phyloP scores from a whole-genome alignment of 148 eudicot genomes.

The Rheum nobile region DNA sequence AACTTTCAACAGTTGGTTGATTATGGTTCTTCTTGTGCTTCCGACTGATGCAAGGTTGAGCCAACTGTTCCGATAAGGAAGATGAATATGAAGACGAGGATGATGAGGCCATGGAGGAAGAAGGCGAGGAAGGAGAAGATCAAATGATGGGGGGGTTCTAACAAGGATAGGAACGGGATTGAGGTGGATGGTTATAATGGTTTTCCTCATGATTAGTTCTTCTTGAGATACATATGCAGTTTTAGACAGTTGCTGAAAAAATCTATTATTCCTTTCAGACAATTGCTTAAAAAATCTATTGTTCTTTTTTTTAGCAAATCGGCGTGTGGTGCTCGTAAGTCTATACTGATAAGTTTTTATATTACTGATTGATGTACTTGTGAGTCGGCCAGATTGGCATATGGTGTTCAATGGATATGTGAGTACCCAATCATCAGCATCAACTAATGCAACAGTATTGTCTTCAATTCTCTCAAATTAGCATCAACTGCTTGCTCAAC shows the following conservation, averaged over 20 bases:
- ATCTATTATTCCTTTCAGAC: too few relatives aligned
- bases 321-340: conserved; percentile 89
- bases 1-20: too few relatives aligned
- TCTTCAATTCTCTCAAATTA: conserved; percentile 85
- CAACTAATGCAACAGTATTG: conserved; percentile 84
- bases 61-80: conserved; percentile 60
- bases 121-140: conserved; percentile 8
- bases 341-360: conserved; percentile 52
- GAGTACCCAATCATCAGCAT: conserved; percentile 92
- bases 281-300: too few relatives aligned
- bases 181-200: conserved; percentile 24
- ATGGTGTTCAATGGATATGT: conserved; percentile 33
- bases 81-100: conserved; percentile 33
- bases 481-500: conserved; percentile 93
- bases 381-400: conserved; percentile 55
- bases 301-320: too few relatives aligned
- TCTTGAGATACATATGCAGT: conserved; percentile 68
- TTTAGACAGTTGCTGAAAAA: too few relatives aligned
- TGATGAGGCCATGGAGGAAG: conserved; percentile 29
- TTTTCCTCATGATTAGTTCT: conserved; percentile 89
- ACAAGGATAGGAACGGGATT: conserved; percentile 15
- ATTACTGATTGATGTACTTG: conserved; percentile 29
- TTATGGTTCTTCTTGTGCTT: conserved; percentile 64
- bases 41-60: conserved; percentile 91
- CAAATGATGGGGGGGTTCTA: conserved; percentile 17